These are phyloP conservation scores for Nemania serpens DNA, from an alignment of 2,329 filamentous ascomycete genomes.

Conservation along the genomic window DNA sequence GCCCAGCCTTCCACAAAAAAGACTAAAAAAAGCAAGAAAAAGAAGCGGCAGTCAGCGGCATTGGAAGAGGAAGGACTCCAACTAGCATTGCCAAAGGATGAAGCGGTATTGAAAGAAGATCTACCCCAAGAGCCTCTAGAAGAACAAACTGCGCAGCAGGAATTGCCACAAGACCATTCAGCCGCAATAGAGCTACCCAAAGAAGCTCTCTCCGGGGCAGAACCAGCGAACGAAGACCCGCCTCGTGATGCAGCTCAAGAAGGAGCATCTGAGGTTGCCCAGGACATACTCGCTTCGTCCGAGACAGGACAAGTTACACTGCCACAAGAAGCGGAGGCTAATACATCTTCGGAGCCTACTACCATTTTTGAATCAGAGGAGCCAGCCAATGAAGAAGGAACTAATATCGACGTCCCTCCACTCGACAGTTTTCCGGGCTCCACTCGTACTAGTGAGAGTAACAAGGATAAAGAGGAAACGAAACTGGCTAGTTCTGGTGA, in stretches of 20 bases:
- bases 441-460: slow-evolving; percentile 28
- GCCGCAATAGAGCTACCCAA: background rate
- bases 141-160: background rate
- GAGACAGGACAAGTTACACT: background rate
- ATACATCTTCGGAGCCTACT: slow-evolving; percentile 6
- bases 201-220: background rate
- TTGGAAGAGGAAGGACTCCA: slow-evolving; percentile 4
- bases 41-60: slow-evolving; percentile 17
- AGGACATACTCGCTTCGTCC: background rate
- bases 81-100: background rate
- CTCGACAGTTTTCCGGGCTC: background rate
- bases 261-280: background rate
- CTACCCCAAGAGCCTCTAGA: background rate
- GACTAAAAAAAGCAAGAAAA: slow-evolving; percentile 43
- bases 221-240: background rate
- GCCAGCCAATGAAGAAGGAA: slow-evolving; percentile 2
- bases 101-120: background rate
- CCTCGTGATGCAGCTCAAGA: background rate
- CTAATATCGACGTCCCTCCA: slow-evolving; percentile 17
- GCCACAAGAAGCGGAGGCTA: background rate
- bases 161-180: background rate
- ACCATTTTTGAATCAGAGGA: background rate
- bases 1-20: slow-evolving; percentile 33
- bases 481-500: slow-evolving; percentile 22
- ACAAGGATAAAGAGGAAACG: slow-evolving; percentile 44